Base-by-base conservation (phyloP, 768 basidiomycete genomes). In the Astraeus odoratus region DNA sequence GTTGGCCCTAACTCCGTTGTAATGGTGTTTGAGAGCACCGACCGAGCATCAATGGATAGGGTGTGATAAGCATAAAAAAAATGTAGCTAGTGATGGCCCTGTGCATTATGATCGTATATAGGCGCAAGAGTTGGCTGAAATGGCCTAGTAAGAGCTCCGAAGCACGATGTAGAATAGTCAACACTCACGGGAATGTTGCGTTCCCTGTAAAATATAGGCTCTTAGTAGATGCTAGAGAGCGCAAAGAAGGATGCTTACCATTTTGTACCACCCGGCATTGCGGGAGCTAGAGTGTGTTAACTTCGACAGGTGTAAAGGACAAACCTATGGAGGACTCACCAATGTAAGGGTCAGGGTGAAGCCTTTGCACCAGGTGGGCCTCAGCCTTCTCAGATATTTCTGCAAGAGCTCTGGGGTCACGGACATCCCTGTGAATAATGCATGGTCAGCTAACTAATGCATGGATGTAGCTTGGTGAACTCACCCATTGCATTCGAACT, bases 341-440 rank as follows among this genome's bases (percentile, higher is more conserved):
- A 61, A 87, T 84, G 65, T 92, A 93, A 31, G 95, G 94, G 66
- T 97, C 95, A 19, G 93, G 94, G 61, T 98, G 95, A 44, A 70
- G 70, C 57, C 65, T 76, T 24, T 63, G 65, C 2, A 80, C 84
- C 16, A 94, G 69, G 8, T 76, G 65, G 2, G 78, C 83, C 66
- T 95, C 93, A 3, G 89, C 89, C 56, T 81, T 77, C 58, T 83
- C 78, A 18, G 95, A 64, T 43, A 95, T 76, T n/a, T 66, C 57
- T 9, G 86, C 84, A 42, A 96, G 68, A 18, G 83, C 81, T 51
- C 92, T 76, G 12, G 93, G 92, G 56, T 95, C 88, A 44, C 79
- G 78, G 44, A 95, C 81, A 57, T 93, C 72, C 39, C 92, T 95
- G 47, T 15, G 42, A n/a, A n/a, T 43, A 16, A 23, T 10, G 23